phyloP scores from a whole-genome alignment of 1,284 basidiomycete genomes.

The Trametes sp. region DNA sequence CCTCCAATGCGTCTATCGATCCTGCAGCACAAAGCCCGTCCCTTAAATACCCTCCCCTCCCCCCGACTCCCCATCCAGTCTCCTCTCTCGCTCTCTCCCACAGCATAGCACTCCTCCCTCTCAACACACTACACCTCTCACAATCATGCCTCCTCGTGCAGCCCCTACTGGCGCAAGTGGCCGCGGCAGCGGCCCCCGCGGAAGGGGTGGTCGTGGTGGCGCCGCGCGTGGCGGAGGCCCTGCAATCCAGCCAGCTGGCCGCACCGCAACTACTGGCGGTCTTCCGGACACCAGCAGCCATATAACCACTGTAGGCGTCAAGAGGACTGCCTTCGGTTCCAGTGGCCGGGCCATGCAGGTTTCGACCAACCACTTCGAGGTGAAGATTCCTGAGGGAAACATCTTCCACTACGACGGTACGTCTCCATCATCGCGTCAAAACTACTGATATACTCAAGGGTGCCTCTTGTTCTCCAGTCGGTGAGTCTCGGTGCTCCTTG shows the following conservation, averaged over 20 bases:
- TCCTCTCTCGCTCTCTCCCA: not conserved
- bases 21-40: slow-evolving; percentile 27
- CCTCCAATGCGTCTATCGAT: slow-evolving; percentile 26
- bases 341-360: slow-evolving; percentile 60
- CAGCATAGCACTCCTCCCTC: not conserved
- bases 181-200: slow-evolving; percentile 22
- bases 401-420: slow-evolving; percentile 81
- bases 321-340: slow-evolving; percentile 65
- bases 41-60: slow-evolving; percentile 22
- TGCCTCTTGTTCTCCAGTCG: slow-evolving; percentile 50
- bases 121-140: not conserved
- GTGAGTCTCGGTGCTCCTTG: slow-evolving; percentile 49
- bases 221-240: slow-evolving; percentile 27
- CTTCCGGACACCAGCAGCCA: slow-evolving; percentile 46
- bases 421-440: slow-evolving; percentile 33
- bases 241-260: slow-evolving; percentile 27
- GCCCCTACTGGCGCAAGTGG: slow-evolving; percentile 32
- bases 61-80: not conserved
- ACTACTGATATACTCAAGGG: slow-evolving; percentile 7
- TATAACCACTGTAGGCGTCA: slow-evolving; percentile 66
- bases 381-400: slow-evolving; percentile 62
- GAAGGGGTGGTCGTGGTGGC: slow-evolving; percentile 23
- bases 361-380: slow-evolving; percentile 70
- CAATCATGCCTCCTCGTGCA: slow-evolving; percentile 50
- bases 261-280: slow-evolving; percentile 41